Base-by-base conservation (phyloP, 1,284 basidiomycete genomes). In the Phlebopus sp. region DNA sequence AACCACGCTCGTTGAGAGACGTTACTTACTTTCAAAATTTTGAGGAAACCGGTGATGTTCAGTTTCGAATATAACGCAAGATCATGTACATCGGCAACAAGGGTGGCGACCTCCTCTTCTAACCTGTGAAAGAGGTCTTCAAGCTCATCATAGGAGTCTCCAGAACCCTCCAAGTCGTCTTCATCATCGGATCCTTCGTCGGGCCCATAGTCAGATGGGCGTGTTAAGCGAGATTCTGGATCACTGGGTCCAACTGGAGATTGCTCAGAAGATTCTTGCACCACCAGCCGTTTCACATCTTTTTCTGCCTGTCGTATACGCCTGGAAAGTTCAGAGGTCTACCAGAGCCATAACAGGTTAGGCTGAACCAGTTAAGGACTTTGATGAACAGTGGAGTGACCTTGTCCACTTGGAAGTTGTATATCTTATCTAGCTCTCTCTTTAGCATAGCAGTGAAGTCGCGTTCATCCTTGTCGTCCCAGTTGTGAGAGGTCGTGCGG, bases 71-170 rank as follows among this genome's bases (percentile, higher is more conserved):
- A 96, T 46, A 96, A 73, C 10, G 96, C 95, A 23, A 99, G 78
- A 69, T 99, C 97, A 66, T 99, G 97, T 7, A 99, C 96, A 62
- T 99, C 97, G 2, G 97, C 96, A 21, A 99, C 96, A 47, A 99
- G 82, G 39, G 84, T 90, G 1, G 96, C 95, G 21, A 99, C 91
- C 63, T 97, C 92, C 63, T 97, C 95, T 70, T 99, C 95, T 29
- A 99, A 76, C 37, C 81, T 81, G 54, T 89, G 83, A 67, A 97
- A 99, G 34, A 86, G 80, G 54, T 93, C 92, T 63, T 98, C 95
- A 19, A 90, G 79, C 15, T 86, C 82, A 56, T 90, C 89, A 36
- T 82, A 75, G 38, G 86, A 87, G 52, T 86, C 80, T 17, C 77
- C 81, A 42, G 81, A 79, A 27, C 81, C 81, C 41, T 79, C 74